Evolutionary conservation across 176 grass and related monocot species (phyloP), one percentile per base, ranked within the genome.

Genomic region (Cenchrus purpureus): DNA sequence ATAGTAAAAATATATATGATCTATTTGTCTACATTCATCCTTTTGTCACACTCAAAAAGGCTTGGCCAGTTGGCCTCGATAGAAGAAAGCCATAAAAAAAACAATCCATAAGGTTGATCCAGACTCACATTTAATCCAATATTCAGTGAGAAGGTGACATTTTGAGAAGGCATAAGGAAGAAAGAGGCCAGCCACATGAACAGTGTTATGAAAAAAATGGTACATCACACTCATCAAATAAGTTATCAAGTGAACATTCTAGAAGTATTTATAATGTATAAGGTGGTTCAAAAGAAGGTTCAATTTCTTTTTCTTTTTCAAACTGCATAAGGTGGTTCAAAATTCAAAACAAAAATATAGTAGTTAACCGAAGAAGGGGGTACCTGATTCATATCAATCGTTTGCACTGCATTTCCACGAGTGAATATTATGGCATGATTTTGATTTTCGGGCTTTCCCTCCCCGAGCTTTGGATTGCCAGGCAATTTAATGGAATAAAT

Each of bases 351-450:
- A 71, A 70, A 32, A 8, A 2, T 71, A 51, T 29, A 50, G 7
- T 73, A 48, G 66, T 11, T 29, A 73, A 52, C 44, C 32, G 3
- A 20, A 42, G 58, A 42, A 55, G 37, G 37, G 37, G 37, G 37
- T 90, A 97, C 95, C 89, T 97, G 95, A 90, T 97, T 97, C 95
- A 97, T 97, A 87, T 97, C 95, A 81, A 97, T 97, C 43, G 95
- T 97, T 78, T 95, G 95, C 25, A 97, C 86, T 20, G 95, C 95
- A 86, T 95, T 97, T 88, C 95, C 95, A 44, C 95, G 92, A 40
- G 95, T 97, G 75, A 97, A 97, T 73, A 97, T 79, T 85, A 97
- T 78, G 16, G 95, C 92, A 95, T 97, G 95, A 76, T 97, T 97
- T 86, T 97, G 95, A 64, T 97, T 97, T 91, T 97, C 95, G 11